phyloP scores from a whole-genome alignment of 2,329 filamentous ascomycete genomes.

The Colletotrichum karsti region DNA sequence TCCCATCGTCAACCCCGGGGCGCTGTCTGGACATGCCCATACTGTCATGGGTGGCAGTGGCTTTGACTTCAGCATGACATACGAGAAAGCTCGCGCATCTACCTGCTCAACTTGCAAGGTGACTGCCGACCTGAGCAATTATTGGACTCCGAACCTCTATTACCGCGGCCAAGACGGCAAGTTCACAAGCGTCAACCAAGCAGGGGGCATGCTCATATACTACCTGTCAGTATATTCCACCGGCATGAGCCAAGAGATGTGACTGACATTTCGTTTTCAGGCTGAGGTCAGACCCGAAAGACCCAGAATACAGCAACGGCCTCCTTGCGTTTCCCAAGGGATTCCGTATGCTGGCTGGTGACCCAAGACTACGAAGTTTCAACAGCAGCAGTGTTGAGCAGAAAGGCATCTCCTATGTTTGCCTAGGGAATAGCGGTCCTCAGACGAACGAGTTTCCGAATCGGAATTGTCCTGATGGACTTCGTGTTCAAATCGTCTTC shows the following conservation, averaged over 20 bases:
- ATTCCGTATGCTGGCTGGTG: slow-evolving; percentile 73
- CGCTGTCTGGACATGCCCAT: slow-evolving; percentile 64
- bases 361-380: slow-evolving; percentile 53
- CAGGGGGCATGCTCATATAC: slow-evolving; percentile 57
- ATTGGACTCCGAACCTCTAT: slow-evolving; percentile 71
- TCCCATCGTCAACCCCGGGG: slow-evolving; percentile 65
- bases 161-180: slow-evolving; percentile 62
- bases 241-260: neutral
- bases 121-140: slow-evolving; percentile 69
- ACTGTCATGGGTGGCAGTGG: slow-evolving; percentile 70
- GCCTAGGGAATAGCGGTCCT: slow-evolving; percentile 54
- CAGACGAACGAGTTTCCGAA: slow-evolving; percentile 63
- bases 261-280: slow-evolving; percentile 28
- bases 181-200: slow-evolving; percentile 52
- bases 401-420: slow-evolving; percentile 63
- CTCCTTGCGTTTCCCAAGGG: slow-evolving; percentile 67
- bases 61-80: slow-evolving; percentile 64
- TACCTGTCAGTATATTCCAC: slow-evolving; percentile 51
- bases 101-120: slow-evolving; percentile 73
- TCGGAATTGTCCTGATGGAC: slow-evolving; percentile 60
- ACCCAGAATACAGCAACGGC: slow-evolving; percentile 50
- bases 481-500: slow-evolving; percentile 64
- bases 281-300: slow-evolving; percentile 49
- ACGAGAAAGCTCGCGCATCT: slow-evolving; percentile 57
- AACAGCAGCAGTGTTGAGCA: slow-evolving; percentile 53